Base-by-base conservation (phyloP, 768 basidiomycete species). In the Suillus spraguei region DNA sequence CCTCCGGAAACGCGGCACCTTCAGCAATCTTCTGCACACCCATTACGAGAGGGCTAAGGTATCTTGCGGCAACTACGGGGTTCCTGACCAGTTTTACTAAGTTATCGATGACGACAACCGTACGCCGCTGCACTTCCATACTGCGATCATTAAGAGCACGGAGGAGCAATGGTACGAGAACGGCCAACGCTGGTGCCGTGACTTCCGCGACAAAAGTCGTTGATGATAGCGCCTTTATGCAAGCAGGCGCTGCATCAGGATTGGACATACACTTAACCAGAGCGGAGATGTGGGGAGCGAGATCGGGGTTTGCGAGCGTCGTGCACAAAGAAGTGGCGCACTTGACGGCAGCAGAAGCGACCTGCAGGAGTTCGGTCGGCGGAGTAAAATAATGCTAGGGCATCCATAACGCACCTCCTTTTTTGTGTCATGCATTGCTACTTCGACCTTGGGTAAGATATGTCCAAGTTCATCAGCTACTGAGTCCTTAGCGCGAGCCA, bases 121-220 rank as follows among this genome's bases (percentile, higher is more conserved):
- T 90, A 63, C 97, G 88, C 62, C 97, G 90, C 73, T 97, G 95
- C 22, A 95, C 93, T 70, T 97, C 95, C 89, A 95, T 97, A 63
- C 94, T 95, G 67, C 96, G 86, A 74, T 97, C 96, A 68, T 96
- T 96, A 69, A 98, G 81, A 11, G 94, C 96, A 71, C 97, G 94
- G 49, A 86, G 82, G 55, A 99, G 82, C 28, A 99, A 86, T 8
- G 97, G 97, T 8, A 96, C 94, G 62, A 99, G 87, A 67, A 99
- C 95, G 17, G 97, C 97, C 36, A 99, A 85, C 13, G 96, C 94
- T n/a, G 97, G 96, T 0, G 94, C 88, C 28, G 91, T 97, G 68
- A 99, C 94, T 79, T 99, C 97, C 60, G 96, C 92, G 64, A 99
- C 97, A 68, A 98, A 99, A 17, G 97, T 98, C 20, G 94, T 95